These are phyloP conservation scores for Trichoderma hamatum DNA, from an alignment of 2,329 filamentous ascomycete species.

Conservation along the genomic window DNA sequence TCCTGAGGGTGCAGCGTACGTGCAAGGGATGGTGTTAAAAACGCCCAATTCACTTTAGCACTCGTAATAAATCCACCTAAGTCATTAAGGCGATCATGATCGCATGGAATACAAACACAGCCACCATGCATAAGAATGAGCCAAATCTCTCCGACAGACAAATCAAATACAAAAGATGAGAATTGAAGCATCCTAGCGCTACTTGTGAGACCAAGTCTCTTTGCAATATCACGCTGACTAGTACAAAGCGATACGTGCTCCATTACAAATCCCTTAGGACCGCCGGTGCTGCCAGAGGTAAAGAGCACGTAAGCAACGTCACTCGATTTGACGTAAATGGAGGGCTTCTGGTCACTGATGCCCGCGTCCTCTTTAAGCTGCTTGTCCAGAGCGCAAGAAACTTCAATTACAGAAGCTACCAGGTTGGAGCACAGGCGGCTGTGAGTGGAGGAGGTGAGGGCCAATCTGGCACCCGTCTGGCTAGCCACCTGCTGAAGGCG, in stretches of 20 bases:
- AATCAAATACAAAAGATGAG: conserved; percentile 26
- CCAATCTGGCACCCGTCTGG: conserved; percentile 6
- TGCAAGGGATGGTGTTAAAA: conserved; percentile 26
- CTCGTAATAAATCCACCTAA: conserved; percentile 12
- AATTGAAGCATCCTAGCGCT: conserved; percentile 28
- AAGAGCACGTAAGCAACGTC: conserved; percentile 33
- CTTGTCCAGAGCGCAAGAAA: neutral
- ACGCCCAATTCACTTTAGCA: conserved; percentile 25
- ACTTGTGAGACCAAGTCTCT: conserved; percentile 7
- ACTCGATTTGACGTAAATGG: conserved; percentile 27
- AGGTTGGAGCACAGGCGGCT: conserved; percentile 25
- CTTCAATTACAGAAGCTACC: neutral
- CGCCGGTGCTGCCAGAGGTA: conserved; percentile 34
- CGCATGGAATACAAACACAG: conserved; percentile 27
- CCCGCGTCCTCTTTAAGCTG: neutral
- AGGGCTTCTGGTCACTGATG: conserved; percentile 32
- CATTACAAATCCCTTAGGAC: conserved; percentile 32
- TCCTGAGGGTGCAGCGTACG: conserved; percentile 29
- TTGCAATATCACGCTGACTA: conserved; percentile 16
- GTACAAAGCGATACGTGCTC: conserved; percentile 50
- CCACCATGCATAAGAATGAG: conserved; percentile 22
- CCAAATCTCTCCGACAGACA: conserved; percentile 26
- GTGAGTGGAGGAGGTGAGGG: conserved; percentile 1
- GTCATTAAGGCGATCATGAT: conserved; percentile 19
- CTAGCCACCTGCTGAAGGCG: conserved; percentile 8